A percentile compares a stretch with the other conserved stretches of the same genome.
phyloP scores from a whole-genome alignment of 352 stramenopile genomes.

The Globisporangium takayamanum region DNA sequence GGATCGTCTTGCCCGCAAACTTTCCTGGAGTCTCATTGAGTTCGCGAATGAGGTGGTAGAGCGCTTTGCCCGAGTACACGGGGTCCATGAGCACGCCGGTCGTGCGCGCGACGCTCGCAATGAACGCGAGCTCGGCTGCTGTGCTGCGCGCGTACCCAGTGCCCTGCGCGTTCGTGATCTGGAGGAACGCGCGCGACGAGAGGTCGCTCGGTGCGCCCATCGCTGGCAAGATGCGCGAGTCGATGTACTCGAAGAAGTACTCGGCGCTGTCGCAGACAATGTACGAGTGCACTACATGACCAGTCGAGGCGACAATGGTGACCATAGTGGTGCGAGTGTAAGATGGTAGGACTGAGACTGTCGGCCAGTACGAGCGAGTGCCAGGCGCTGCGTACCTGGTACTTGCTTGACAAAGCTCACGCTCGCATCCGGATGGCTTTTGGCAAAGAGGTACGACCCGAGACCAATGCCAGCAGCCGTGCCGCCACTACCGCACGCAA shows the following conservation, averaged over 20 bases:
- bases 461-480: slow-evolving; percentile 72
- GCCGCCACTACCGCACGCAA: slow-evolving; percentile 78
- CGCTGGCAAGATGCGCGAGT: slow-evolving; percentile 55
- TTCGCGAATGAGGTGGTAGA: slow-evolving; percentile 77
- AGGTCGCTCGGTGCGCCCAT: slow-evolving; percentile 51
- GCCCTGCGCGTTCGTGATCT: slow-evolving; percentile 79
- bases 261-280: slow-evolving; percentile 84
- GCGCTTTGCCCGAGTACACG: slow-evolving; percentile 84
- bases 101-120: slow-evolving; percentile 54
- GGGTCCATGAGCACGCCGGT: slow-evolving; percentile 83
- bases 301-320: not conserved
- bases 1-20: slow-evolving; percentile 74
- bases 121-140: slow-evolving; percentile 71
- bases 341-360: not conserved
- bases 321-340: not conserved
- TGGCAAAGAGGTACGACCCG: slow-evolving; percentile 60
- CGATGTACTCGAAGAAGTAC: slow-evolving; percentile 82
- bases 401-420: slow-evolving; percentile 35
- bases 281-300: slow-evolving; percentile 52
- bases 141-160: slow-evolving; percentile 78
- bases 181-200: slow-evolving; percentile 57
- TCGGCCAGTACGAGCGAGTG: not conserved
- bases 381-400: slow-evolving; percentile 14
- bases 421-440: slow-evolving; percentile 2
- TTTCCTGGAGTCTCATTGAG: slow-evolving; percentile 70